These are phyloP conservation scores for Penicillium paradoxum DNA, from an alignment of 495 filamentous ascomycete genomes.

Conservation along the genomic window DNA sequence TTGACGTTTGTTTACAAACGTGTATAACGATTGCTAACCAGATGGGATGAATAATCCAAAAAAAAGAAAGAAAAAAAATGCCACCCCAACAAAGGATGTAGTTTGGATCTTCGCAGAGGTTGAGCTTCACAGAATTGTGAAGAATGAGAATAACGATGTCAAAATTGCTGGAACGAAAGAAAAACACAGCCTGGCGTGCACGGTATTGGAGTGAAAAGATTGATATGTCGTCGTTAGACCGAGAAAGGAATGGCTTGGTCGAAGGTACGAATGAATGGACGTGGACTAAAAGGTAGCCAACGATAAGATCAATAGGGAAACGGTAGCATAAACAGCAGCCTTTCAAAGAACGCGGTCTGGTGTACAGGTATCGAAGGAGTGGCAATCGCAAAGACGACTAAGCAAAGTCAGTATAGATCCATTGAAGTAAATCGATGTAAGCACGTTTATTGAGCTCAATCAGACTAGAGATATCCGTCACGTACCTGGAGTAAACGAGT, in stretches of 20 bases:
- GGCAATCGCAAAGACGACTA: not conserved
- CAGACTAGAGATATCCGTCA: not conserved
- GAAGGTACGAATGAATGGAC: conserved; percentile 17
- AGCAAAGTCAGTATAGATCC: not conserved
- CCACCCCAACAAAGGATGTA: not conserved
- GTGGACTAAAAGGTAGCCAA: conserved; percentile 2
- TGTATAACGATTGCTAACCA: not conserved
- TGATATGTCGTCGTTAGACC: not conserved
- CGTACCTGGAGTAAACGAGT: conserved; percentile 17
- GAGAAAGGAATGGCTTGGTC: conserved; percentile 4
- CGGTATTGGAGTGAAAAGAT: conserved; percentile 7
- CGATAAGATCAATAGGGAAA: conserved; percentile 11
- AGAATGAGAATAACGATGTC: not conserved
- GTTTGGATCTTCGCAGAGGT: conserved; percentile 20
- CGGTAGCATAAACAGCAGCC: not conserved
- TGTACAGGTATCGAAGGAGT: not conserved
- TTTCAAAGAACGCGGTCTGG: not conserved
- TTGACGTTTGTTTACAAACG: not conserved
- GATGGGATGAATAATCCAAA: not conserved
- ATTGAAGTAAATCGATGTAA: not conserved
- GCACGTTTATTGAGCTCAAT: not conserved
- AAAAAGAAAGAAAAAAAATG: too few relatives aligned
- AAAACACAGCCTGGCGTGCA: conserved; percentile 20
- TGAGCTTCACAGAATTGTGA: conserved; percentile 8
- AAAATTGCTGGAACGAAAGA: not conserved